Conservation (phyloP, 139 green algal species). For the Picochlorum sp. region DNA sequence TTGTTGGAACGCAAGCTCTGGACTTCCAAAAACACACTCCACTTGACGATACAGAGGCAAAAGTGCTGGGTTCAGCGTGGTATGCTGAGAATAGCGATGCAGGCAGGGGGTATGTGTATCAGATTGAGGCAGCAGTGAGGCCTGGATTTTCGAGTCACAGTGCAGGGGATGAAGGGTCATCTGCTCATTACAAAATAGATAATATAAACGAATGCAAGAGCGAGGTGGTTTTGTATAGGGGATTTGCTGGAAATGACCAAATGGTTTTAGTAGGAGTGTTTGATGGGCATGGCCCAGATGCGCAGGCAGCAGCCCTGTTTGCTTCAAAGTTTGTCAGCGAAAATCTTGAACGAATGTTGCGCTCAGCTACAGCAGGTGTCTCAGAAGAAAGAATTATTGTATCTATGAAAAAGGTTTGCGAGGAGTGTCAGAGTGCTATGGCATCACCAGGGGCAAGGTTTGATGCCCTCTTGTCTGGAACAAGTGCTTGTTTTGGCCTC, state of each 20-base stretch:
- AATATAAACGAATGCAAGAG: slow-evolving; percentile 23
- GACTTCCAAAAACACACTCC: too few species aligned
- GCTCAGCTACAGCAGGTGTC: background rate
- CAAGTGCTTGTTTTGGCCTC: slow-evolving; percentile 28
- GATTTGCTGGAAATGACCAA: slow-evolving; percentile 7
- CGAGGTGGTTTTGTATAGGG: slow-evolving; percentile 8
- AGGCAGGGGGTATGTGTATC: too few species aligned
- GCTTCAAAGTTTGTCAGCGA: slow-evolving; percentile 14
- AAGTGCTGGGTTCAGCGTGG: too few species aligned
- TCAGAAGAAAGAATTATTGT: slow-evolving; percentile 2
- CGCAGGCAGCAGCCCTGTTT: background rate
- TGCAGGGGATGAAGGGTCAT: too few species aligned
- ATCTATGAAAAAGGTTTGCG: slow-evolving; percentile 6
- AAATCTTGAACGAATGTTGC: slow-evolving; percentile 1
- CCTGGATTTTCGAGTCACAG: background rate
- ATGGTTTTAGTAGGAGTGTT: slow-evolving; percentile 34
- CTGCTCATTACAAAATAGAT: background rate
- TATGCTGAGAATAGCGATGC: too few species aligned
- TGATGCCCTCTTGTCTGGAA: slow-evolving; percentile 17
- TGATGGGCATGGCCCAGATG: slow-evolving; percentile 27
- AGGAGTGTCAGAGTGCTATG: too few species aligned
- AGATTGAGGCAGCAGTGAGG: background rate
- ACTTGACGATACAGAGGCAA: too few species aligned
- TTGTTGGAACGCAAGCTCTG: too few species aligned
- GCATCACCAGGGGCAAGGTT: too few species aligned